These are phyloP conservation scores for Monosporascus sp. DNA, from an alignment of 2,329 filamentous ascomycete genomes.

Conservation along the genomic window DNA sequence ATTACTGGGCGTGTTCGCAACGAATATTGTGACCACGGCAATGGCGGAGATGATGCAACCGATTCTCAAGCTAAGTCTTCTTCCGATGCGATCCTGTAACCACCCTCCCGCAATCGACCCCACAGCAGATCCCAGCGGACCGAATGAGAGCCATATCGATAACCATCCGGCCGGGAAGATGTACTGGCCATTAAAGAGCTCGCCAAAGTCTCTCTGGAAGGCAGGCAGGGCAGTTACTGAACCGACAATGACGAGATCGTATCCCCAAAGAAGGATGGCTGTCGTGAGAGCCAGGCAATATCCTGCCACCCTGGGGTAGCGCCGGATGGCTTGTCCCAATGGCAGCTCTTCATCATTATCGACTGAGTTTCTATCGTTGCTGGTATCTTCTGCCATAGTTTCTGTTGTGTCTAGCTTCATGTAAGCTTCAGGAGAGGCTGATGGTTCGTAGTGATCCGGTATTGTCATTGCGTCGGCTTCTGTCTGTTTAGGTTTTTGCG, in stretches of 20 bases:
- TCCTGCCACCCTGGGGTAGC: constrained; percentile 3
- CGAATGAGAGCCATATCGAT: constrained; percentile 37
- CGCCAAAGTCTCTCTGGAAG: constrained; percentile 28
- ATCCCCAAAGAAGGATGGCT: constrained; percentile 5
- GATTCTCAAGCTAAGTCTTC: constrained; percentile 30
- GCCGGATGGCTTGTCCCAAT: not conserved
- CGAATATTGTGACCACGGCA: constrained; percentile 31
- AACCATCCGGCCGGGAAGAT: constrained; percentile 40
- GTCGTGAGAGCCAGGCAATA: constrained; percentile 7
- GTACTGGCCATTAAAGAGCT: constrained; percentile 21
- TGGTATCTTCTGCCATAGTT: not conserved
- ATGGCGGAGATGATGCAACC: constrained; percentile 32
- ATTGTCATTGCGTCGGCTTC: not conserved
- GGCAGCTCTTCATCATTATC: not conserved
- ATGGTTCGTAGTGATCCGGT: not conserved
- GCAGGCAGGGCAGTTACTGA: constrained; percentile 1
- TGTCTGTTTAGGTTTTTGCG: not conserved
- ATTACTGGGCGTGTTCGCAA: constrained; percentile 24
- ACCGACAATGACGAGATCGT: constrained; percentile 7
- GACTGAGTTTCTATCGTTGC: not conserved
- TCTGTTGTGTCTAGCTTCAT: not conserved
- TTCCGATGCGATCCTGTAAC: constrained; percentile 36
- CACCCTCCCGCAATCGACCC: constrained; percentile 33
- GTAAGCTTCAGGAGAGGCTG: not conserved
- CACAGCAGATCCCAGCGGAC: constrained; percentile 33